A percentile compares a stretch with the other conserved stretches of the same genome.
These are phyloP conservation scores for Metschnikowia lunata DNA, from an alignment of 805 yeast species.

Conservation along the genomic window DNA sequence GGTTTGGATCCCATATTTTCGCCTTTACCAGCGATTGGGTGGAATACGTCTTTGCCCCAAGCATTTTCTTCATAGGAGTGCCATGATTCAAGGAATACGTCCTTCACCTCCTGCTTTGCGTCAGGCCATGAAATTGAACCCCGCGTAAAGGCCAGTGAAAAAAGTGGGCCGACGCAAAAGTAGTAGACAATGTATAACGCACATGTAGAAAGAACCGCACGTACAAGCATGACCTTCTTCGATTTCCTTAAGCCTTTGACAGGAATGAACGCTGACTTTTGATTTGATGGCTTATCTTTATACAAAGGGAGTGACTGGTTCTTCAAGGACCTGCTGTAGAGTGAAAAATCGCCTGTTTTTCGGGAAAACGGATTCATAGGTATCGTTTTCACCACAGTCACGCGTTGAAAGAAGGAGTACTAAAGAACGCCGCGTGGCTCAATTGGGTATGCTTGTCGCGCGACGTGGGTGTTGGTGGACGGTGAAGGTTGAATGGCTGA, in stretches of 20 bases:
- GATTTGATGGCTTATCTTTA: slow-evolving; percentile 16
- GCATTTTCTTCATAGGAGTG: slow-evolving; percentile 66
- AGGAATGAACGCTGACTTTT: slow-evolving; percentile 8
- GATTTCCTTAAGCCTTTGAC: slow-evolving; percentile 5
- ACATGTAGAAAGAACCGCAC: slow-evolving; percentile 12
- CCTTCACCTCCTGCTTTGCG: slow-evolving; percentile 54
- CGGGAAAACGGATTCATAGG: slow-evolving; percentile 14
- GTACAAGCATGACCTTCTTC: slow-evolving; percentile 12
- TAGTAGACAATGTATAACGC: slow-evolving; percentile 13
- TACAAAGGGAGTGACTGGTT: slow-evolving; percentile 15
- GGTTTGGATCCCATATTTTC: slow-evolving; percentile 77
- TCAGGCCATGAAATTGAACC: slow-evolving; percentile 35
- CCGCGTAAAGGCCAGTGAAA: slow-evolving; percentile 1
- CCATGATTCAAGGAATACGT: slow-evolving; percentile 77
- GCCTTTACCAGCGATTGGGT: slow-evolving; percentile 60
- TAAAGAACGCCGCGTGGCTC: not conserved
- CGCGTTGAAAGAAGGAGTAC: not conserved
- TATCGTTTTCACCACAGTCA: not conserved
- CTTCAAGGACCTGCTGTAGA: slow-evolving; percentile 10
- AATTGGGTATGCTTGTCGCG: not conserved
- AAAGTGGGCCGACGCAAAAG: slow-evolving; percentile 1
- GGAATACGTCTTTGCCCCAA: slow-evolving; percentile 80
- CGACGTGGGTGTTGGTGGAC: not conserved
- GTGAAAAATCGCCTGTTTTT: slow-evolving; percentile 8
- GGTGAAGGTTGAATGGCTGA: too few species aligned